Base-by-base conservation (phyloP, 2,329 filamentous ascomycete genomes). In the Microsporum audouinii region DNA sequence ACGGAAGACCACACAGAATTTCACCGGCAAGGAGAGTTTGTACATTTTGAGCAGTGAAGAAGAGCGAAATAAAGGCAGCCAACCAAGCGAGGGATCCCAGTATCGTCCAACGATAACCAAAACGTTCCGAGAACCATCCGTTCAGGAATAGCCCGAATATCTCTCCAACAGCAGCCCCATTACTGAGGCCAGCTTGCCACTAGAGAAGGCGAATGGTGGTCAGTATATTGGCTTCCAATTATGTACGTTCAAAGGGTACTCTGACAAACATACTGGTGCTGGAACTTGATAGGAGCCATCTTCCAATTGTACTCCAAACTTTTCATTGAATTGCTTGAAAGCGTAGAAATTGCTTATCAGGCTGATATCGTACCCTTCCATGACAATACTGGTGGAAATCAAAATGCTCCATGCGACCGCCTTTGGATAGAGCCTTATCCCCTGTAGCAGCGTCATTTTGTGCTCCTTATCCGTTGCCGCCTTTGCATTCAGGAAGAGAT, bases 361-460 rank as follows among this genome's bases (percentile, higher is more conserved):
- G 68, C 84, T 86, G 62, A 94, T 80, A 70, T 95, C 89, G 76
- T 91, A 95, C 38, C 89, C 90, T 73, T 95, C 90, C 91, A 96
- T 96, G 68, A 84, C 84, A 69, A 95, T 94, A 71, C 88, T 91
- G 0, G 89, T 92, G n/a, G 88, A 92, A 73, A 96, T 91, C 62
- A 95, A 78, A 58, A 95, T 69, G 67, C 86, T 89, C 89, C 89
- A 96, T 27, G 78, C 81, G 61, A 95, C 86, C 27, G 91, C 91
- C 77, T 95, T 92, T 62, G 89, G 90, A 71, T 96, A 96, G 31
- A 94, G 80, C 70, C 80, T 84, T 72, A 95, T 80, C 64, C 89
- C 90, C 76, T 95, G 84, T 71, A 82, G 70, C 62, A 95, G 77
- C 55, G 81, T 87, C 87, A 90, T 89, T 12, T 77, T 80, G 66